A percentile compares a stretch with the other conserved stretches of the same genome.
These are phyloP conservation scores for Didymella arachidicola DNA, from an alignment of 2,329 filamentous ascomycete species.

Conservation along the genomic window DNA sequence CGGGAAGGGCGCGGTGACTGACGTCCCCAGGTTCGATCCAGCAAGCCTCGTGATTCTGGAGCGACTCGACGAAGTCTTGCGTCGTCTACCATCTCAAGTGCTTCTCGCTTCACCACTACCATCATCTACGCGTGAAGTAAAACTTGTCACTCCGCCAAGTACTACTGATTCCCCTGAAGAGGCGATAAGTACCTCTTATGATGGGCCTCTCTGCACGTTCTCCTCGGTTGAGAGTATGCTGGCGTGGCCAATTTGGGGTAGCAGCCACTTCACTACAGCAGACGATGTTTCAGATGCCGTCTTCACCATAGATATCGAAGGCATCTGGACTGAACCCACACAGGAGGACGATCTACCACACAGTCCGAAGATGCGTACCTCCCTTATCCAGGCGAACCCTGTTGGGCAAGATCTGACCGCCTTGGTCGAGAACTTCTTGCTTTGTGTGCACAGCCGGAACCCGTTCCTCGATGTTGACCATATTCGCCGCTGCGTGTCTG, in stretches of 20 bases:
- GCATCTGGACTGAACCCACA: not conserved
- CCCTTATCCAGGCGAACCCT: not conserved
- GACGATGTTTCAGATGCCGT: not conserved
- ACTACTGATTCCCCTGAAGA: not conserved
- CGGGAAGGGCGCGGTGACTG: not conserved
- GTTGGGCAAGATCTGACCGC: not conserved
- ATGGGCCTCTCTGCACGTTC: not conserved
- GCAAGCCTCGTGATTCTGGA: not conserved
- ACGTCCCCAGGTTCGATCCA: not conserved
- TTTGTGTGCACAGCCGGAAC: not conserved
- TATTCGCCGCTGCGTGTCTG: not conserved
- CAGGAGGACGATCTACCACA: not conserved
- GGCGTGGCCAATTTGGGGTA: not conserved
- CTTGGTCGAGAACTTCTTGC: not conserved
- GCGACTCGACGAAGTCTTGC: not conserved
- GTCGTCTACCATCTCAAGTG: not conserved
- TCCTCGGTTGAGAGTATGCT: not conserved
- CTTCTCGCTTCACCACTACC: not conserved
- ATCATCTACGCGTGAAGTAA: not conserved
- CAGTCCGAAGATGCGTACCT: not conserved
- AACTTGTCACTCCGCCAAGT: not conserved
- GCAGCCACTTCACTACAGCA: not conserved
- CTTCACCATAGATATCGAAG: not conserved
- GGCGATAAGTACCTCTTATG: not conserved
- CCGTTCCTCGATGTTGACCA: not conserved